A percentile compares a stretch with the other conserved stretches of the same genome.
Conservation (phyloP, 139 green algal genomes). For the Closterium sp. region DNA sequence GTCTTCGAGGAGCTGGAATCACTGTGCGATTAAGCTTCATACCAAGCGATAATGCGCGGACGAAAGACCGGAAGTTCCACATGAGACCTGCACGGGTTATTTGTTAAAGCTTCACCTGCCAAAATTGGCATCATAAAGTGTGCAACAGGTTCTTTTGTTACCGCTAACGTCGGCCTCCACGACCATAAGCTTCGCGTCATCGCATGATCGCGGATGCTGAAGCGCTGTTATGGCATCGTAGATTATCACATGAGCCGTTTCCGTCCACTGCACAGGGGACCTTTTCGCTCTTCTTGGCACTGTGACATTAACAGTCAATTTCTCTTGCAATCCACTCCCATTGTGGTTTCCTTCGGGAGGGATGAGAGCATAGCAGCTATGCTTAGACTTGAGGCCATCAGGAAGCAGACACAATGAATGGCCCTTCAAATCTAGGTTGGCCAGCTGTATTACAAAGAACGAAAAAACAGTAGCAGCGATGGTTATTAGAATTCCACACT, state of each 20-base stretch:
- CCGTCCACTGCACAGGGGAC: conserved; percentile 2
- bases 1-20: not conserved
- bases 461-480: not conserved
- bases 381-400: not conserved
- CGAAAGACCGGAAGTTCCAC: conserved; percentile 15
- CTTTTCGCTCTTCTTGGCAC: not conserved
- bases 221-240: not conserved
- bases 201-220: conserved; percentile 7
- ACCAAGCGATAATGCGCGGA: conserved; percentile 1
- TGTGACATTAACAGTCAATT: not conserved
- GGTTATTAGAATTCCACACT: not conserved
- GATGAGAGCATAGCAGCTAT: not conserved
- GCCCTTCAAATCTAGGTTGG: not conserved
- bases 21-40: conserved; percentile 7
- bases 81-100: not conserved
- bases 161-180: conserved; percentile 12
- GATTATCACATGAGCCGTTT: not conserved
- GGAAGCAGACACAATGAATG: not conserved
- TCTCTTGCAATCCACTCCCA: not conserved
- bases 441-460: not conserved
- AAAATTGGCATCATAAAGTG: not conserved
- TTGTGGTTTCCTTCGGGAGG: not conserved
- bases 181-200: not conserved
- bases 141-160: not conserved
- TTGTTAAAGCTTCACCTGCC: not conserved